Base-by-base conservation (phyloP, 1,139 yeast species). In the Candida freyschussii region DNA sequence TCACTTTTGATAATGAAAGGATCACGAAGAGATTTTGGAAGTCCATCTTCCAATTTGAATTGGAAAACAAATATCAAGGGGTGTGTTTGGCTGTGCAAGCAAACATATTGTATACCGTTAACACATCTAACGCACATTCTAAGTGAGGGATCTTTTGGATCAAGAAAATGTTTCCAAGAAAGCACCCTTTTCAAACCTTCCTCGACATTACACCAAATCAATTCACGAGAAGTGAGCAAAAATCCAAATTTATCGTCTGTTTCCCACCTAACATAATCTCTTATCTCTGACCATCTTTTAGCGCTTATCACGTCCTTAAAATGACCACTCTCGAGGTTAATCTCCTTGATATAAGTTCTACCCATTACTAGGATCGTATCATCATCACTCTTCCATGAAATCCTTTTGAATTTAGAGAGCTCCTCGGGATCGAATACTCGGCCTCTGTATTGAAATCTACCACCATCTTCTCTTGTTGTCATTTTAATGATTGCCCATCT, bases 101-200 rank as follows among this genome's bases (percentile, higher is more conserved):
- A 38, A 17, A 73, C 66, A 20, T 57, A 37, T 32, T 55, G 60
- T 5, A 49, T 40, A 5, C 47, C 50, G 12, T 50, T 52, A 27
- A 57, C 24, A 11, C 45, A 47, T 6, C 43, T 30, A 2, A 68
- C 57, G 2, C 60, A 41, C 27, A 82, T 41, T 37, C 57, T 62
- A 39, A 78, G 47, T 0, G 87, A 69, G 2, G 74, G 71, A 45
- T 85, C 95, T 0, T 52, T 39, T 9, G 70, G 66, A 27, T 68
- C 66, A 27, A 80, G 56, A 40, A 62, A 70, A 54, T 85, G 95
- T 39, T 78, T 79, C 86, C 89, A 80, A 0, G 87, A 71, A 3
- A 84, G 48, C 7, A 74, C 40, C 37, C 81, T 63, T 24, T 56
- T 56, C 24, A 63, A 52, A 0, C 50, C 50, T 0, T 45, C 40